These are phyloP conservation scores for Starmerella cellae DNA, from an alignment of 805 yeast genomes.

Conservation along the genomic window DNA sequence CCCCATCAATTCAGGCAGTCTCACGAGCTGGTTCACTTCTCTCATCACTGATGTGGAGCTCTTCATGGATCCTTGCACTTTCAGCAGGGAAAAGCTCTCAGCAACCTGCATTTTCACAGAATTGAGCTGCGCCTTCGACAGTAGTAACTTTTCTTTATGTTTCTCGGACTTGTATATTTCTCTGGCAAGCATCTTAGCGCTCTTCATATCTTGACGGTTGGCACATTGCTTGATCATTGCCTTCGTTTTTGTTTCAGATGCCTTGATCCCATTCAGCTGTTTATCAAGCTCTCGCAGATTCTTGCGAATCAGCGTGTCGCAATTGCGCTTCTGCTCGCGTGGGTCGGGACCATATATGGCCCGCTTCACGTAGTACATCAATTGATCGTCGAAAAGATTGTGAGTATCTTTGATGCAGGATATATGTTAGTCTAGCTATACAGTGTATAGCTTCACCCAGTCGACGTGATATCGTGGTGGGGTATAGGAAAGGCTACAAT, in stretches of 20 bases:
- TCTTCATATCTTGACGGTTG: slow-evolving; percentile 58
- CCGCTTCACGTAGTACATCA: slow-evolving; percentile 79
- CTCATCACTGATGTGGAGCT: slow-evolving; percentile 70
- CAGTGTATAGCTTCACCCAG: too few relatives aligned
- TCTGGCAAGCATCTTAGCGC: slow-evolving; percentile 67
- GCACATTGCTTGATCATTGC: slow-evolving; percentile 59
- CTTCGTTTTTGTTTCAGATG: slow-evolving; percentile 62
- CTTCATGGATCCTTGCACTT: slow-evolving; percentile 68
- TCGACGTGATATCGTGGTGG: too few relatives aligned
- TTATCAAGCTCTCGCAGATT: slow-evolving; percentile 77
- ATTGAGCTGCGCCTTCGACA: slow-evolving; percentile 73
- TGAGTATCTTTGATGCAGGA: too few relatives aligned
- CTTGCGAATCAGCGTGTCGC: slow-evolving; percentile 66
- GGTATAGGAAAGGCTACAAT: too few relatives aligned
- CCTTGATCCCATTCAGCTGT: slow-evolving; percentile 48
- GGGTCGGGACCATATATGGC: slow-evolving; percentile 97
- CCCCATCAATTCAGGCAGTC: slow-evolving; percentile 62
- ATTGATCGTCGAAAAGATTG: too few relatives aligned
- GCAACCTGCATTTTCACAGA: slow-evolving; percentile 79
- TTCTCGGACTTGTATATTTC: slow-evolving; percentile 63
- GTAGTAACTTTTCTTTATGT: slow-evolving; percentile 60
- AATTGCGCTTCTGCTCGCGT: slow-evolving; percentile 61
- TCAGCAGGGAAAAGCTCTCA: slow-evolving; percentile 79
- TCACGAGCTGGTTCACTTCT: slow-evolving; percentile 69
- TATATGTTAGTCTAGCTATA: too few relatives aligned